phyloP scores from a whole-genome alignment of 495 filamentous ascomycete species.

The Neurospora sp. region DNA sequence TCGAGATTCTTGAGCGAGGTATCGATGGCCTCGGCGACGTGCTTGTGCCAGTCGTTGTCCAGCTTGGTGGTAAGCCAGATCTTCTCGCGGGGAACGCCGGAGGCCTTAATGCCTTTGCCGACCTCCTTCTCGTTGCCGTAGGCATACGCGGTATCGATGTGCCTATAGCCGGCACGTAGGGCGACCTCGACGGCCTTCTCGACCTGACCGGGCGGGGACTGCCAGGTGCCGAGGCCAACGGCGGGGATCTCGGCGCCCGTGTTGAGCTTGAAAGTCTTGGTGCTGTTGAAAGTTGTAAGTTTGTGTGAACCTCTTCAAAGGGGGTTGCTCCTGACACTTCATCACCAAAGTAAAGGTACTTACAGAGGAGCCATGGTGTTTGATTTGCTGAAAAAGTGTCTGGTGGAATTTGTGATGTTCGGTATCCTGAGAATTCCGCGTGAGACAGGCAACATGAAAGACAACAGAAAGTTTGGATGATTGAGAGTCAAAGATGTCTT shows the following conservation, averaged over 20 bases:
- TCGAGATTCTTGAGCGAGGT: conserved; percentile 59
- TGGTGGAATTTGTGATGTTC: neutral
- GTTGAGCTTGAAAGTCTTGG: conserved; percentile 65
- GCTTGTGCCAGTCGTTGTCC: conserved; percentile 71
- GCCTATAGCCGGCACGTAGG: conserved; percentile 53
- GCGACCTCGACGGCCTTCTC: conserved; percentile 62
- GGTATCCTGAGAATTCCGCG: neutral
- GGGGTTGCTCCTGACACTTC: neutral
- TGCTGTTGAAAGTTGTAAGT: conserved; percentile 1
- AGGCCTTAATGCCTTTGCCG: conserved; percentile 68
- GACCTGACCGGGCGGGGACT: conserved; percentile 43
- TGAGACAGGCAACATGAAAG: neutral
- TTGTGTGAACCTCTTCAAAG: neutral
- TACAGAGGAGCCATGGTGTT: neutral
- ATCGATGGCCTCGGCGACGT: conserved; percentile 54
- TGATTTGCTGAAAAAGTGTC: neutral
- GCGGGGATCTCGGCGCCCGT: conserved; percentile 72
- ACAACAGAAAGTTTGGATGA: neutral
- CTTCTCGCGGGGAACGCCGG: conserved; percentile 67
- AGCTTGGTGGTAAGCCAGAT: conserved; percentile 88
- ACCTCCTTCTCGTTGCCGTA: conserved; percentile 83
- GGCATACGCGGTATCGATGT: conserved; percentile 58
- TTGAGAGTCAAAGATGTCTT: neutral
- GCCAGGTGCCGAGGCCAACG: conserved; percentile 78
- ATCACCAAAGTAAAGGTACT: neutral